phyloP scores from a whole-genome alignment of 805 yeast genomes.

The Candida xyloterini region DNA sequence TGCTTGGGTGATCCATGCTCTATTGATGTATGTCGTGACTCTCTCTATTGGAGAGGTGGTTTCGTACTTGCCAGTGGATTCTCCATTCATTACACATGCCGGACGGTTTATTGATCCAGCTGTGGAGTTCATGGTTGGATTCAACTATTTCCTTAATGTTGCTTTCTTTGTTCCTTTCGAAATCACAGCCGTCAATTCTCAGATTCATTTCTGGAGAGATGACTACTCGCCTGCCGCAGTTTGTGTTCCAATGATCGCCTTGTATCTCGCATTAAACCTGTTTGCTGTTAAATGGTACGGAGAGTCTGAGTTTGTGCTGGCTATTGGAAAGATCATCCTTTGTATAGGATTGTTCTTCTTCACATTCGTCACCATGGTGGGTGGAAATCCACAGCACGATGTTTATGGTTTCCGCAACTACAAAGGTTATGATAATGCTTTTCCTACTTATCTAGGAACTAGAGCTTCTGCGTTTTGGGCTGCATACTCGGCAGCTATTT shows the following conservation, averaged over 20 bases:
- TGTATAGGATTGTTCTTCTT: constrained; percentile 77
- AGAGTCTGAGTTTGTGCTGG: constrained; percentile 77
- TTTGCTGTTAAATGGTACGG: constrained; percentile 77
- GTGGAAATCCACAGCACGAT: constrained; percentile 77
- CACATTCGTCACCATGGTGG: constrained; percentile 79
- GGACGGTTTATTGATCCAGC: constrained; percentile 77
- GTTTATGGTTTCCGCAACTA: constrained; percentile 30
- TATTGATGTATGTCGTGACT: constrained; percentile 62
- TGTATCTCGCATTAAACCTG: constrained; percentile 62
- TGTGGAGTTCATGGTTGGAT: constrained; percentile 69
- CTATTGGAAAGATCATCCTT: constrained; percentile 67
- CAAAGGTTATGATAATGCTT: constrained; percentile 36
- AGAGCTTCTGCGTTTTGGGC: constrained; percentile 69
- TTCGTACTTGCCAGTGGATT: constrained; percentile 68
- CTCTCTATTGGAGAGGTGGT: constrained; percentile 77
- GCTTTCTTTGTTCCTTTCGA: constrained; percentile 82
- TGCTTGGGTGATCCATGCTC: constrained; percentile 67
- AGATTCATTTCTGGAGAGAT: constrained; percentile 78
- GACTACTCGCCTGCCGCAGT: constrained; percentile 73
- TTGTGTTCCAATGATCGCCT: constrained; percentile 57
- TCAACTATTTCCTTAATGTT: constrained; percentile 76
- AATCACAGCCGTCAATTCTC: constrained; percentile 73
- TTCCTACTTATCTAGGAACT: constrained; percentile 51
- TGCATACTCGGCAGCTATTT: constrained; percentile 68
- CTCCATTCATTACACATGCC: constrained; percentile 73